phyloP scores from a whole-genome alignment of 371 early-diverging fungal species.

The Dinochytrium kinnereticum region DNA sequence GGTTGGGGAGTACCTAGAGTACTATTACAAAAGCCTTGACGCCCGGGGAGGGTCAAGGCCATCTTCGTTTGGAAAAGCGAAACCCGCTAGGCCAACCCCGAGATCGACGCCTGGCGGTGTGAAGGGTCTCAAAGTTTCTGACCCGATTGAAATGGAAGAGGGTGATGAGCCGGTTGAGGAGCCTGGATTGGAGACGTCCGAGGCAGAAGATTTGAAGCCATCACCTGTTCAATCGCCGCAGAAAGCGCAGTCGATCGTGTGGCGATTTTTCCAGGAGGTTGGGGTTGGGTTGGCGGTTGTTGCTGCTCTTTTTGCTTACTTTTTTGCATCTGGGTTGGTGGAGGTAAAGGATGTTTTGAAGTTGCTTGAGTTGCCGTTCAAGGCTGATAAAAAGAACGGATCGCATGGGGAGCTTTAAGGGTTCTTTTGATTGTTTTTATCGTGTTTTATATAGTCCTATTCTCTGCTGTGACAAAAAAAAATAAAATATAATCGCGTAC shows the following conservation, averaged over 20 bases:
- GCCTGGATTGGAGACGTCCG: not conserved
- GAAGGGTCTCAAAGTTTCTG: not conserved
- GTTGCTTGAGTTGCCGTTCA: too few relatives aligned
- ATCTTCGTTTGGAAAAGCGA: not conserved
- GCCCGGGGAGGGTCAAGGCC: not conserved
- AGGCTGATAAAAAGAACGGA: too few relatives aligned
- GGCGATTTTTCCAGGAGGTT: constrained; percentile 1
- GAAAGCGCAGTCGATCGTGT: not conserved
- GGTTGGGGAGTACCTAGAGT: constrained; percentile 31
- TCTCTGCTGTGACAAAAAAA: too few relatives aligned
- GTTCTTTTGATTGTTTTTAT: too few relatives aligned
- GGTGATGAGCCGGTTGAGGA: constrained; percentile 7
- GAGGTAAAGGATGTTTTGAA: not conserved
- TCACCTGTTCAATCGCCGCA: not conserved
- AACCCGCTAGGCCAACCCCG: not conserved
- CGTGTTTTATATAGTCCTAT: too few relatives aligned
- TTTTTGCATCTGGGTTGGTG: not conserved
- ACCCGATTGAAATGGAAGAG: not conserved
- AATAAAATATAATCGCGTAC: too few relatives aligned
- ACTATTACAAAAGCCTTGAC: constrained; percentile 19
- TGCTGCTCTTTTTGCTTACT: constrained; percentile 3
- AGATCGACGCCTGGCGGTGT: too few relatives aligned
- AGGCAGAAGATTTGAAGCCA: too few relatives aligned
- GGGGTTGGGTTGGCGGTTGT: constrained; percentile 6
- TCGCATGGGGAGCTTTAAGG: too few relatives aligned